Percentiles rank a stretch among this genome's conserved stretches.
Conservation (phyloP, 257 asterid species). For the Lithospermum erythrorhizon region DNA sequence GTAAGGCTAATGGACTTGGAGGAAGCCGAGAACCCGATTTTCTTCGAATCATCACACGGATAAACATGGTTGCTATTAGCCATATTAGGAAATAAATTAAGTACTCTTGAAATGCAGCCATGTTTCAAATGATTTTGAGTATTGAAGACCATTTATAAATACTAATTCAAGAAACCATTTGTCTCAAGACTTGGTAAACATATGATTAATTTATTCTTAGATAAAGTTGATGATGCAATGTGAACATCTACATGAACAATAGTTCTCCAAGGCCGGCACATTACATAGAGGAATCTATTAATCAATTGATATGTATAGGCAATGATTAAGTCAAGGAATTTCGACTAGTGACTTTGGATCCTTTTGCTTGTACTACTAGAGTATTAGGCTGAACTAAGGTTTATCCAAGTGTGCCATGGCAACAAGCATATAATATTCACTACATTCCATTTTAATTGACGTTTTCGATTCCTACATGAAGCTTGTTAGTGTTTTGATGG, state of each 20-base stretch:
- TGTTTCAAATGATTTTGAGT: background rate
- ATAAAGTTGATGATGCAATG: too few relatives aligned
- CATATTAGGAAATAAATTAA: slow-evolving; percentile 28
- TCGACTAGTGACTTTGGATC: background rate
- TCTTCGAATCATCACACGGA: slow-evolving; percentile 17
- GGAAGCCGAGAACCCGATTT: slow-evolving; percentile 24
- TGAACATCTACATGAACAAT: too few relatives aligned
- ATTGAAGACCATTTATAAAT: background rate
- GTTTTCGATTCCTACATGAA: too few relatives aligned
- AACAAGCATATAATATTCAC: too few relatives aligned
- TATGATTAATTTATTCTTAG: too few relatives aligned
- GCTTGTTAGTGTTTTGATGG: too few relatives aligned
- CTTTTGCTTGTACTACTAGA: background rate
- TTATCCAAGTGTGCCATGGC: too few relatives aligned
- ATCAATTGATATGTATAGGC: background rate
- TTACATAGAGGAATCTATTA: background rate
- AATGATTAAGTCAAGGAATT: background rate
- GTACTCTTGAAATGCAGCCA: slow-evolving; percentile 32
- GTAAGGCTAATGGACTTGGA: slow-evolving; percentile 50
- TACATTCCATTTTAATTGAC: too few relatives aligned
- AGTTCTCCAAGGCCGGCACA: background rate
- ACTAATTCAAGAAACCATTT: background rate
- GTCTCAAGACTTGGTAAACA: background rate
- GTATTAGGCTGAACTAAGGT: too few relatives aligned
- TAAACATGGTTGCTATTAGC: slow-evolving; percentile 29